Base-by-base conservation (phyloP, 179 eudicot genomes). In the Sideroxylon spinosum region DNA sequence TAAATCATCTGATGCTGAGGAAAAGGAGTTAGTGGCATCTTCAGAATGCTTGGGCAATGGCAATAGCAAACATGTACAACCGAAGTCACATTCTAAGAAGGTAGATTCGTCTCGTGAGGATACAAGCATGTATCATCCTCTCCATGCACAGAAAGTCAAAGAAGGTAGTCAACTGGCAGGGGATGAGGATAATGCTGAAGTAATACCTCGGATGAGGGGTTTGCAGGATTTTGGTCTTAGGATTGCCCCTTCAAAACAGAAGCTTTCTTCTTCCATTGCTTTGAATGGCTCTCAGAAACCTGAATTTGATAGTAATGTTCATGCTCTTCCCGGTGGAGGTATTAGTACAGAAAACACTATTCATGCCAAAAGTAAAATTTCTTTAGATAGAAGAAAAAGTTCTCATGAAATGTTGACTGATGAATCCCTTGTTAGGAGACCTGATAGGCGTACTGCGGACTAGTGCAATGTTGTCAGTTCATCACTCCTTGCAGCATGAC, bases 201-300 rank as follows among this genome's bases (percentile, higher is more conserved):
- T 65, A 65, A 77, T 73, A 57, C 86, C 86, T 66, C 84, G 83
- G 29, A 71, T 81, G 81, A 87, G 87, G 77, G 89, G 88, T 55
- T 86, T 88, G 84, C 89, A 83, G 71, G 89, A 85, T 77, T 78
- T 86, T 77, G 91, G 92, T 78, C 68, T 81, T 44, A 79, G 84
- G 63, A 82, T 78, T 76, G 81, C 84, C 56, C 85, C 88, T 67
- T 78, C 82, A 52, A 82, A 81, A 78, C 80, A 64, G 76, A 85
- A 78, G 80, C 70, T 76, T 28, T 74, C 84, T 80, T 65, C 85
- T 63, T 77, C 87, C 20, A 65, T 71, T 60, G 74, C 75, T 73
- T 50, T 73, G 56, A 85, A 81, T 83, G 90, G 80, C 76, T 72
- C 88, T 69, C 82, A 63, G 25, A 78, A 82, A 76, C 44, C 77